A percentile compares a stretch with the other conserved stretches of the same genome.
phyloP scores from a whole-genome alignment of 2,329 filamentous ascomycete genomes.

The Clonostachys sp. region DNA sequence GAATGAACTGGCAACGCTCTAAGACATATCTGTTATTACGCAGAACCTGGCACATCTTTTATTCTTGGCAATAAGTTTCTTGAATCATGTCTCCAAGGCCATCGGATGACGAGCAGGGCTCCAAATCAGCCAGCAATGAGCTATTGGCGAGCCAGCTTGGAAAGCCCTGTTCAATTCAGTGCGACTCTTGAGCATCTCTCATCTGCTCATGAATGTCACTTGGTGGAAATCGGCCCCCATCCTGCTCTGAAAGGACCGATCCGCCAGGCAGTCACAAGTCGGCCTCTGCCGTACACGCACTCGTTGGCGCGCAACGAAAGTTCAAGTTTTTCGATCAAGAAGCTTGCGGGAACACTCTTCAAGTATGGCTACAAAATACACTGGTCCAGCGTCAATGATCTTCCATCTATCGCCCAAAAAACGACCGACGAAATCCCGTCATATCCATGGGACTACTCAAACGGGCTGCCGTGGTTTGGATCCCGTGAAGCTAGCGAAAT shows the following conservation, averaged over 20 bases:
- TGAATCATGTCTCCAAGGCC: too few species aligned
- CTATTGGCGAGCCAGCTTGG: slow-evolving; percentile 29
- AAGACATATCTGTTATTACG: too few species aligned
- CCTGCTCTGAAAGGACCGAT: background rate
- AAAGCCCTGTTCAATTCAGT: slow-evolving; percentile 21
- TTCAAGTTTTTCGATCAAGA: slow-evolving; percentile 6
- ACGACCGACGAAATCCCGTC: slow-evolving; percentile 21
- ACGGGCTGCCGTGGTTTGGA: slow-evolving; percentile 42
- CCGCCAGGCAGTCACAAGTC: background rate
- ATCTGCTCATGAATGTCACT: slow-evolving; percentile 15
- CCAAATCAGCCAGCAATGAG: background rate
- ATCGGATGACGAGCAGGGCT: too few species aligned
- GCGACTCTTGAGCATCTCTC: slow-evolving; percentile 33
- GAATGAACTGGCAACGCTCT: too few species aligned
- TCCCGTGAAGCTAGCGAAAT: slow-evolving; percentile 35
- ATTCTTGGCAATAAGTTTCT: too few species aligned
- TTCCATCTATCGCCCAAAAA: background rate
- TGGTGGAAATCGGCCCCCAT: background rate
- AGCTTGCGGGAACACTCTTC: slow-evolving; percentile 33
- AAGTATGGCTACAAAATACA: slow-evolving; percentile 32
- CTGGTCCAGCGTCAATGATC: slow-evolving; percentile 18
- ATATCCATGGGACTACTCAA: slow-evolving; percentile 41
- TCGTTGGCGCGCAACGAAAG: background rate
- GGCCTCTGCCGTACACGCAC: background rate
- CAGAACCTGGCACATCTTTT: too few species aligned